Evolutionary conservation across 2,329 filamentous ascomycete species (phyloP).

Genomic region (Cylindrodendrum hubeiense): DNA sequence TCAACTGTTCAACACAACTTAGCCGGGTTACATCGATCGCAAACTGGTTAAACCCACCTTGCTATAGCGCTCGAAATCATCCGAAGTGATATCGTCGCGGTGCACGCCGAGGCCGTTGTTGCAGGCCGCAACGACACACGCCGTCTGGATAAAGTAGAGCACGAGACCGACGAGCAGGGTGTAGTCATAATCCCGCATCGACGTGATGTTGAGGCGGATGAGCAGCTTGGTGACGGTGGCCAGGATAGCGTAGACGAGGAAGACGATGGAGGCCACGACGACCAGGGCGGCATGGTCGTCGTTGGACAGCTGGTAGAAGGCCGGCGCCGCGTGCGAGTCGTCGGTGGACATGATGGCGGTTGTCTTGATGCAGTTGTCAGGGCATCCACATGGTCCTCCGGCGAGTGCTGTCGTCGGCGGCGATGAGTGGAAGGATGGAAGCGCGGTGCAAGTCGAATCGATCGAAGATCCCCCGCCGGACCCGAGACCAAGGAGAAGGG

Average conservation of each 20-base stretch:
- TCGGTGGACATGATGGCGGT: constrained; percentile 25
- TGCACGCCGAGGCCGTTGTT: constrained; percentile 32
- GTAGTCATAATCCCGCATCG: constrained; percentile 37
- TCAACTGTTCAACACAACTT: constrained; percentile 25
- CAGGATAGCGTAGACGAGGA: constrained; percentile 37
- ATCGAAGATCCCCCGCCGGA: constrained; percentile 4
- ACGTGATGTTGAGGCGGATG: constrained; percentile 41
- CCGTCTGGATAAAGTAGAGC: constrained; percentile 37
- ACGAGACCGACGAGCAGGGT: constrained; percentile 16
- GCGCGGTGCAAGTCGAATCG: background rate
- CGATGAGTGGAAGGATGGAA: background rate
- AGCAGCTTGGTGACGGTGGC: constrained; percentile 37
- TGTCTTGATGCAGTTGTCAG: background rate
- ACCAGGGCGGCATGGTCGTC: constrained; percentile 39
- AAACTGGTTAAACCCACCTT: constrained; percentile 22
- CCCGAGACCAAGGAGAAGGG: background rate
- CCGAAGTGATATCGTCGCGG: constrained; percentile 10
- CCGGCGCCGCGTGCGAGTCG: constrained; percentile 27
- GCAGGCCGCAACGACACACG: constrained; percentile 35
- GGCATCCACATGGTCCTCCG: background rate
- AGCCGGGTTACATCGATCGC: background rate
- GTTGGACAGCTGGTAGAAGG: constrained; percentile 37
- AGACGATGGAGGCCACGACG: constrained; percentile 35
- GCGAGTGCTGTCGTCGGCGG: background rate
- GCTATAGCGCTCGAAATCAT: constrained; percentile 26